Base-by-base conservation (phyloP, 805 yeast genomes). In the Starmerella stigmatis region DNA sequence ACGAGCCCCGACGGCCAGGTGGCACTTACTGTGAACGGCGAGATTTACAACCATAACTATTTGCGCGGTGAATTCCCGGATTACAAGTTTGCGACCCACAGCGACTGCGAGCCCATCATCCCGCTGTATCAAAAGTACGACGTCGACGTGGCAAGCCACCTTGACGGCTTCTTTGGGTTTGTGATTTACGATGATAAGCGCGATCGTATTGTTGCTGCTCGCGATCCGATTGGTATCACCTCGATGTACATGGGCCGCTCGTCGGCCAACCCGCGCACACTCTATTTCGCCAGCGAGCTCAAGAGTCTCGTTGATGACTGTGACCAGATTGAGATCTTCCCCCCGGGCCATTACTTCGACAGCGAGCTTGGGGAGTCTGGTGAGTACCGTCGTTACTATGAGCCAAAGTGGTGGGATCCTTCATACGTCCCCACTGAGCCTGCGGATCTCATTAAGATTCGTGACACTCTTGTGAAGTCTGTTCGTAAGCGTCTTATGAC, bases 401-500 rank as follows among this genome's bases (percentile, higher is more conserved):
- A 74, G 53, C 99, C 99, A 57, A 65, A 79, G 45, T 92, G 99
- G 99, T 82, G 94, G 83, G 94, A 88, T 61, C 94, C 74, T 55
- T 51, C 70, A 43, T 72, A 72, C 62, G 73, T 83, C 52, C 95
- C 98, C 56, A 64, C 80, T 33, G 73, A 74, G 48, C 85, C 79
- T 35, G 84, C 81, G 37, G 94, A 89, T 64, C 77, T 71, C 62
- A 76, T 64, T 59, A 57, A 68, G 48, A 75, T 92, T 50, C 80
- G 96, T 66, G 81, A 79, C 59, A 65, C 84, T 41, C 75, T 92
- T 63, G 98, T 92, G 67, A 70, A 81, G 69, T 86, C 98, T 40
- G 99, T 92, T 45, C 82, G 98, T 74, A 92, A 92, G 83, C 82
- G 98, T 75, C 76, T 92, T 60, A 92, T 92, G 99, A 92, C 97